Evolutionary conservation across 2,329 filamentous ascomycete genomes (phyloP), one percentile per base, ranked within the genome.

Genomic region (Dactylellina drechsleri): DNA sequence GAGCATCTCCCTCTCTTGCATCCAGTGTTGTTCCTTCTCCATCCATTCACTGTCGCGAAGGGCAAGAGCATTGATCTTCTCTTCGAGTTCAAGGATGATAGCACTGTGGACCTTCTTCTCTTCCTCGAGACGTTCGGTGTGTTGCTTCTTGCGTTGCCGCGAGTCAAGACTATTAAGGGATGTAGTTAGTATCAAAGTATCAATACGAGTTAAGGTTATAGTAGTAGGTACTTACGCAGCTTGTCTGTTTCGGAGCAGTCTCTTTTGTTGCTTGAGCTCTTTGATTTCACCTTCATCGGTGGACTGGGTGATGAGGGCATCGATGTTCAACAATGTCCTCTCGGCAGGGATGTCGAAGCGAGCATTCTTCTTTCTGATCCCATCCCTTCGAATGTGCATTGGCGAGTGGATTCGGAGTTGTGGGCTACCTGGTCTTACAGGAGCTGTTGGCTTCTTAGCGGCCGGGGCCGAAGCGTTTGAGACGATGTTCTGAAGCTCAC

Each of bases 361-460:
- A 78, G 93, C 93, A 81, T 98, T 99, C 90, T 98, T 98, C 89
- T 99, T 99, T 80, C 95, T 89, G 82, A 98, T 96, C 76, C 95
- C 92, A 79, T 96, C 93, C 67, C 92, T 89, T 79, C 92, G 87
- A 62, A 88, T 84, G 76, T 88, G 86, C 82, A 92, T 85, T 66
- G 93, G 90, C 76, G 93, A 92, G 84, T 91, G 91, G 79, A 87
- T 91, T 81, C 89, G 88, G 82, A 90, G 87, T 66, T 87, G 85
- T 28, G 91, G 88, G 82, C 88, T 93, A 81, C 87, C 87, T 49
- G 88, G 87, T 77, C 86, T 60, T 58, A 75, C 75, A 20, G 74
- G 67, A 52, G 68, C 52, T n/a, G 40, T 47, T 36, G 47, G 58
- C 62, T 66, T 73, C 68, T 70, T 74, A 31, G 36, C n/a, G n/a